phyloP scores from a whole-genome alignment of 2,329 filamentous ascomycete genomes.

The Epichloe sylvatica region DNA sequence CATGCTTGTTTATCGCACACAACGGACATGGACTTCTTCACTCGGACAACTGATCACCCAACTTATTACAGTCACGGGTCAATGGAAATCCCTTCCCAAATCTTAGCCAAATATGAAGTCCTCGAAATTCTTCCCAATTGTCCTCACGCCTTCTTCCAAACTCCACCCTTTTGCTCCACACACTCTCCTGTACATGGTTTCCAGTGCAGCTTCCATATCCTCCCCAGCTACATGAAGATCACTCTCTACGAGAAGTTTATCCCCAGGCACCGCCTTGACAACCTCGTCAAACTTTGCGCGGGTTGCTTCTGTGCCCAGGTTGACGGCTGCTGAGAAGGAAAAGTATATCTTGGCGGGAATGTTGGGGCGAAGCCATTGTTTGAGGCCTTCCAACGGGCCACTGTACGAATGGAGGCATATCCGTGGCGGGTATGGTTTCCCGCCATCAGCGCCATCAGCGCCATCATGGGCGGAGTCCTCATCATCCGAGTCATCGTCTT shows the following conservation, averaged over 20 bases:
- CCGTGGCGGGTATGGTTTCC: slow-evolving; percentile 63
- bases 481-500: slow-evolving; percentile 24
- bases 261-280: slow-evolving; percentile 59
- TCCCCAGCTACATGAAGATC: slow-evolving; percentile 75
- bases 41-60: no score
- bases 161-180: slow-evolving; percentile 68
- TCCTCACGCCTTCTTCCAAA: slow-evolving; percentile 54
- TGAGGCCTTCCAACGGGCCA: slow-evolving; percentile 58
- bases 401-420: slow-evolving; percentile 93
- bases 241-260: slow-evolving; percentile 74
- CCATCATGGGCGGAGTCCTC: slow-evolving; percentile 19
- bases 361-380: slow-evolving; percentile 59
- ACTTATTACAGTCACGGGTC: no score
- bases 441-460: neutral
- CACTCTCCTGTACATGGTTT: slow-evolving; percentile 61
- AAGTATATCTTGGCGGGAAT: slow-evolving; percentile 72
- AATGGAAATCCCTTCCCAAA: neutral
- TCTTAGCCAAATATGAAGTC: slow-evolving; percentile 54
- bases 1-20: no score
- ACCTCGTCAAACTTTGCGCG: slow-evolving; percentile 43
- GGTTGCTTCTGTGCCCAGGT: slow-evolving; percentile 44
- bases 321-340: slow-evolving; percentile 77
- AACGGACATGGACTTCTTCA: no score
- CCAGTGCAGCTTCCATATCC: slow-evolving; percentile 63
- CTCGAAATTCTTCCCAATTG: slow-evolving; percentile 61